These are phyloP conservation scores for Theobroma grandiflorum DNA, from an alignment of 441 rosid genomes.

Conservation along the genomic window DNA sequence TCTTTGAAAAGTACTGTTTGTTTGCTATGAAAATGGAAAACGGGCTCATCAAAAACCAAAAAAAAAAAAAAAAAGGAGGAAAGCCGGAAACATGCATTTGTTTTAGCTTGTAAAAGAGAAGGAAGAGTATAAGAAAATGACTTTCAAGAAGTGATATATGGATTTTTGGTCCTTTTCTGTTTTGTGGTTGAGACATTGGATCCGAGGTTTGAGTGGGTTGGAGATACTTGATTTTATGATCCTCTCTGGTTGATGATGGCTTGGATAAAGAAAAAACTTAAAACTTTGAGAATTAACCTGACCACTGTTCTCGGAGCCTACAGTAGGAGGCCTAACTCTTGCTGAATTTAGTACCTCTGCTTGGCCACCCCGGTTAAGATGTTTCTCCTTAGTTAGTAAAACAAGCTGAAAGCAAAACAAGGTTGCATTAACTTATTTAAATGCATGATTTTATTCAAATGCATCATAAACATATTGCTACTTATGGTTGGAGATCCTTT, in stretches of 20 bases:
- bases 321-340: neutral
- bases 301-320: neutral
- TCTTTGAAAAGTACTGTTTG: constrained; percentile 4
- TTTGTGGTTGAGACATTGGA: neutral
- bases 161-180: constrained; percentile 5
- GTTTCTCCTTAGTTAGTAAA: neutral
- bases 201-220: neutral
- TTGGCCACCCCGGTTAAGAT: neutral
- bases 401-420: neutral
- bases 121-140: neutral
- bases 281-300: neutral
- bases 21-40: neutral
- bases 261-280: neutral
- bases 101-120: constrained; percentile 3
- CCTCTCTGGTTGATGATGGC: neutral
- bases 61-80: neutral
- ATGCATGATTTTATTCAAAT: neutral
- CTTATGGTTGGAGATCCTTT: neutral
- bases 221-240: neutral
- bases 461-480: neutral
- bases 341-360: neutral
- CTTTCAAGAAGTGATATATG: neutral
- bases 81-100: neutral
- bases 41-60: too few relatives aligned
- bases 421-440: neutral